Evolutionary conservation across 371 early-diverging fungal genomes (phyloP), one percentile per base, ranked within the genome.

Genomic region (Circinella umbellata): DNA sequence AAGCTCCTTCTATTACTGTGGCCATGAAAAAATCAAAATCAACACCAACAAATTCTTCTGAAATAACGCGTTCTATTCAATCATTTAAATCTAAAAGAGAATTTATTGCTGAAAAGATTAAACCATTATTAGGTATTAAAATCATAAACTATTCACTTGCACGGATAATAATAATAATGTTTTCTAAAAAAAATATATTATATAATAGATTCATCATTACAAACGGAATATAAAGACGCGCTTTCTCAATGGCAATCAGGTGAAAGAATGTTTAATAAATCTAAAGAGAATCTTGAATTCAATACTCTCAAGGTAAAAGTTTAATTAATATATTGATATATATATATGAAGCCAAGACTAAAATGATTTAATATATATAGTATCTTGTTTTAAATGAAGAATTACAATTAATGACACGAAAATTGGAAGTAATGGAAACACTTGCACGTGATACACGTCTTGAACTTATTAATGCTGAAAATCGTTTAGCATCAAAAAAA

Each of bases 381-480:
- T 64, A 54, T 37, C 54, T 67, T 13, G 36, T 73, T 4, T 27
- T 73, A 42, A 35, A 13, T 8, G 74, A 73, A 67, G 74, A 73
- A 62, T 47, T 70, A 20, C 53, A 38, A 9, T 18, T 70, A n/a
- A 20, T 51, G 38, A 67, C 34, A 3, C 34, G 47, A 17, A 67
- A 64, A 10, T 34, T 73, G 10, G 27, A 38, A 17, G 20, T 64
- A 17, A 51, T 61, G 5, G 71, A 71, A 37, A 48, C 70, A 1
- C n/a, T 39, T 17, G 46, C 66, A n/a, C 71, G 67, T 5, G 71
- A 61, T 46, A 48, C 63, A 14, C 64, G 60, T 14, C 14, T 66
- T 7, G 75, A 75, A 48, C 39, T 75, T 35, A 42, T 47, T 10
- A 71, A 68, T 35, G 71, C 71, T 8, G 69, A 75, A 35, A 60